phyloP scores from a whole-genome alignment of 192 early-diverging fungal species.

The Dispira parvispora region DNA sequence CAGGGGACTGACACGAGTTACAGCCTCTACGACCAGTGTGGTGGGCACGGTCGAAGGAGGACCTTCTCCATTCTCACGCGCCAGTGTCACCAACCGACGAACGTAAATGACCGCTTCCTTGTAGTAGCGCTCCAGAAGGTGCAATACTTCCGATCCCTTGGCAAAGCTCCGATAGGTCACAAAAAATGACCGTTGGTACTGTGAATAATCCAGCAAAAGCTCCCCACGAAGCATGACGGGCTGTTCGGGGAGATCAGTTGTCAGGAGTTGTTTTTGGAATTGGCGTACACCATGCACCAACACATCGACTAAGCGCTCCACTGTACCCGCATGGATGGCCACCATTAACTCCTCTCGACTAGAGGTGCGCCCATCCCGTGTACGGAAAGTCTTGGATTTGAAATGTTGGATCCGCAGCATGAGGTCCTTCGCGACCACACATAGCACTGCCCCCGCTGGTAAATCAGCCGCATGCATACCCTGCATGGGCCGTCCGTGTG shows the following conservation, averaged over 20 bases:
- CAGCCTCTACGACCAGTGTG: background rate
- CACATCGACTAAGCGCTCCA: constrained; percentile 35
- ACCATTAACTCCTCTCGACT: constrained; percentile 24
- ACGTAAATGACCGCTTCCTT: background rate
- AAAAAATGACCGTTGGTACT: constrained; percentile 10
- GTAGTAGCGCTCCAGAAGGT: background rate
- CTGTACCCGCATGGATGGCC: constrained; percentile 42
- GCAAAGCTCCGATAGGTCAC: constrained; percentile 8
- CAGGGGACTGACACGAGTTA: background rate
- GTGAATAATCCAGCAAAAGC: constrained; percentile 2
- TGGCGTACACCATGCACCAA: constrained; percentile 38
- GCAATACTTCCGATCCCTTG: background rate
- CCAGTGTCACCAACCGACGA: background rate
- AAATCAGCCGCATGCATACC: background rate
- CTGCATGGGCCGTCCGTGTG: too few species aligned
- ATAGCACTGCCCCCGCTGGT: constrained; percentile 1
- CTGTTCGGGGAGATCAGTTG: background rate
- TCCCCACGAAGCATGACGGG: constrained; percentile 3
- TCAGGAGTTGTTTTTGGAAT: constrained; percentile 1
- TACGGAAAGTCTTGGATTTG: constrained; percentile 5
- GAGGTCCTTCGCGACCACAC: background rate
- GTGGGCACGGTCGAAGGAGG: background rate
- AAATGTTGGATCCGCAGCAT: background rate
- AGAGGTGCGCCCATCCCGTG: constrained; percentile 11
- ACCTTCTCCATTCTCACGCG: background rate